Conservation (phyloP, 306 rosid genomes). For the Vachellia collinsii region DNA sequence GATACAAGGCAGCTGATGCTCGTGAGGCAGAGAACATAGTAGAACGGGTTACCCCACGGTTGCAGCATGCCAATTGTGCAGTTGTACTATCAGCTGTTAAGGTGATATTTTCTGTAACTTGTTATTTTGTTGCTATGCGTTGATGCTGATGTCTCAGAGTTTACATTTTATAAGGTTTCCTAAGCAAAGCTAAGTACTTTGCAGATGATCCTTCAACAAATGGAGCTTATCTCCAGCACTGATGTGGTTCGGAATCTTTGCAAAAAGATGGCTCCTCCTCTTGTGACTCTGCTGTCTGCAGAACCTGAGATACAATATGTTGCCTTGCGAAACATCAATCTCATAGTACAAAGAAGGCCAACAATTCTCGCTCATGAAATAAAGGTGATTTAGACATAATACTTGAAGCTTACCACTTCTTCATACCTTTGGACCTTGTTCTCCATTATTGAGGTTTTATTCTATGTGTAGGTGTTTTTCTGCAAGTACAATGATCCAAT, state of each 20-base stretch:
- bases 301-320: constrained; percentile 99
- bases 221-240: constrained; percentile 97
- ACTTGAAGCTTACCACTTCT: constrained; percentile 26
- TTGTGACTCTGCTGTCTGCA: constrained; percentile 94
- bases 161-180: constrained; percentile 35
- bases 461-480: constrained; percentile 80
- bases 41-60: constrained; percentile 97
- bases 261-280: constrained; percentile 99
- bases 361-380: constrained; percentile 99
- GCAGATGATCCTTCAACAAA: constrained; percentile 99
- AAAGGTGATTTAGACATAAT: constrained; percentile 63
- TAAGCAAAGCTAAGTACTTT: constrained; percentile 38
- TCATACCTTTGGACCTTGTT: constrained; percentile 13
- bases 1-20: constrained; percentile 93
- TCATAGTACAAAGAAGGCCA: constrained; percentile 96
- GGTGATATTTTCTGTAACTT: constrained; percentile 49
- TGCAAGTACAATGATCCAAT: constrained; percentile 99
- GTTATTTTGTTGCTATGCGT: constrained; percentile 29
- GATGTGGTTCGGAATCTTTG: constrained; percentile 98
- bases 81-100: constrained; percentile 98
- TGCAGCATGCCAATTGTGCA: constrained; percentile 99
- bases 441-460: constrained; percentile 27
- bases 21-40: constrained; percentile 99
- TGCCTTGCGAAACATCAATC: constrained; percentile 95
- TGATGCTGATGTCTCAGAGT: constrained; percentile 27